Conservation (phyloP, 495 filamentous ascomycete genomes). For the Bryoglossum gracile region DNA sequence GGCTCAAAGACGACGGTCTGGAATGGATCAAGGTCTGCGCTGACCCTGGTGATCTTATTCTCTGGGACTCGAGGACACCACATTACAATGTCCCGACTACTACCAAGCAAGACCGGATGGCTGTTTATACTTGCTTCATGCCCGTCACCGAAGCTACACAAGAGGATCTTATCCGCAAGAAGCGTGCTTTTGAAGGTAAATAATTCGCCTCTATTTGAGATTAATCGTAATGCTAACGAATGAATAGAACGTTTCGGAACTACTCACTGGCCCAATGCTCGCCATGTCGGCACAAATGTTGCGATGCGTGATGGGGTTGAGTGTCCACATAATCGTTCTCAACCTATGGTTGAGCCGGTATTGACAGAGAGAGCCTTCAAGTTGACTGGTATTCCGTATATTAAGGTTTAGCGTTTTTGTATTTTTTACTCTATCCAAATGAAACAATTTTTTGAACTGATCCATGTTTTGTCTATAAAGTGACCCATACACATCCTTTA, state of each 20-base stretch:
- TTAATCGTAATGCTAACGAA: background rate
- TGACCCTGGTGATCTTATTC: conserved; percentile 36
- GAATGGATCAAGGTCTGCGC: conserved; percentile 35
- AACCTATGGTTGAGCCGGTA: conserved; percentile 26
- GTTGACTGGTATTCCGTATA: conserved; percentile 34
- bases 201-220: background rate
- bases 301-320: conserved; percentile 28
- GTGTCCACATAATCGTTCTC: conserved; percentile 26
- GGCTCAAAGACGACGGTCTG: conserved; percentile 31
- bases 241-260: conserved; percentile 25
- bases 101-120: conserved; percentile 22
- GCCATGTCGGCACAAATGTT: conserved; percentile 29
- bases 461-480: too few relatives aligned
- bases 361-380: conserved; percentile 30
- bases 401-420: background rate
- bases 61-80: conserved; percentile 37
- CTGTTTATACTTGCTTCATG: conserved; percentile 35
- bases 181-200: conserved; percentile 29
- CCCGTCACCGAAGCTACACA: conserved; percentile 30
- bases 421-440: too few relatives aligned
- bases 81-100: conserved; percentile 30
- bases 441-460: too few relatives aligned
- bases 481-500: too few relatives aligned
- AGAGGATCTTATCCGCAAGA: conserved; percentile 32
- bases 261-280: conserved; percentile 34